phyloP scores from a whole-genome alignment of 768 basidiomycete species.

The Lentinula edodes region DNA sequence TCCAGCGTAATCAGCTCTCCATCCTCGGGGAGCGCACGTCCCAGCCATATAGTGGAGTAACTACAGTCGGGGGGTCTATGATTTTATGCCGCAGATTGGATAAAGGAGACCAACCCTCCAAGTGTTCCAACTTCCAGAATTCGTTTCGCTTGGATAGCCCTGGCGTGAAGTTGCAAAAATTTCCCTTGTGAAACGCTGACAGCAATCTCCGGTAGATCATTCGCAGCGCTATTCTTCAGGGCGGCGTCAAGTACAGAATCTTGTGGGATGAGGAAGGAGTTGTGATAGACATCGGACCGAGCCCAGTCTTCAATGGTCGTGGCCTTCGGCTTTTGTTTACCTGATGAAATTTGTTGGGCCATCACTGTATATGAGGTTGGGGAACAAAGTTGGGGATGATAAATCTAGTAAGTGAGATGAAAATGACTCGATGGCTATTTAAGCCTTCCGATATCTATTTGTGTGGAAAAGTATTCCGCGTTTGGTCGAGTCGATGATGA shows the following conservation, averaged over 20 bases:
- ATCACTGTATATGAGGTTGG: not conserved
- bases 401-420: no score
- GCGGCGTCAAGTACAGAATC: slow-evolving; percentile 25
- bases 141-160: slow-evolving; percentile 37
- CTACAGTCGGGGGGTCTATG: slow-evolving; percentile 15
- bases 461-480: no score
- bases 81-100: not conserved
- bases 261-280: slow-evolving; percentile 28
- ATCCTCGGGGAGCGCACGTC: slow-evolving; percentile 41
- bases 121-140: slow-evolving; percentile 50
- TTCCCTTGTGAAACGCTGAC: slow-evolving; percentile 40
- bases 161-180: slow-evolving; percentile 36
- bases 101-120: slow-evolving; percentile 32
- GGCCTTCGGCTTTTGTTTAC: slow-evolving; percentile 26
- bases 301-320: slow-evolving; percentile 16
- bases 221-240: slow-evolving; percentile 21
- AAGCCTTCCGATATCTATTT: no score
- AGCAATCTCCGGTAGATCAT: slow-evolving; percentile 28
- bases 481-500: no score
- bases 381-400: no score
- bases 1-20: slow-evolving; percentile 47
- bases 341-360: not conserved
- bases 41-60: slow-evolving; percentile 41
- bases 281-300: slow-evolving; percentile 19
- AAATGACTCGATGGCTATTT: no score